Evolutionary conservation across 345 rosid genomes (phyloP).

Genomic region (Brassica incana): DNA sequence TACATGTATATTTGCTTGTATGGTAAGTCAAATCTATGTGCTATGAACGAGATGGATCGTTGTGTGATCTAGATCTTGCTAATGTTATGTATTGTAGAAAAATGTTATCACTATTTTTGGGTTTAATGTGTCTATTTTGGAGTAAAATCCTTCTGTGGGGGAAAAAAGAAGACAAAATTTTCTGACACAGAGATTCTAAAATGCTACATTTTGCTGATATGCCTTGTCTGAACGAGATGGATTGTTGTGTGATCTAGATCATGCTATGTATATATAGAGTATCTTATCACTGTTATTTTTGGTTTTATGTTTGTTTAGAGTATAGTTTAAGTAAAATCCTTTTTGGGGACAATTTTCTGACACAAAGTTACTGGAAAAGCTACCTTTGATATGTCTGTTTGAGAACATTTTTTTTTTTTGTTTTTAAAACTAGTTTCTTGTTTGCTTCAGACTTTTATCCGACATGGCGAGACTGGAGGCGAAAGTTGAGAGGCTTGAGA

Average conservation of each 20-base stretch:
- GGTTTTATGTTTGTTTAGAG: conserved; percentile 9
- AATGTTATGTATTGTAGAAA: background rate
- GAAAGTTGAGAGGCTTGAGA: conserved; percentile 92
- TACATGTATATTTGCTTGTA: background rate
- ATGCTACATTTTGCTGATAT: background rate
- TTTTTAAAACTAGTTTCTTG: background rate
- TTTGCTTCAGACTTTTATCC: conserved; percentile 56
- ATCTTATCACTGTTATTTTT: conserved; percentile 6
- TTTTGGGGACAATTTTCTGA: background rate
- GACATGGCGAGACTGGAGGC: conserved; percentile 88
- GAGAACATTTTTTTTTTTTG: background rate
- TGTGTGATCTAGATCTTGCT: conserved; percentile 8
- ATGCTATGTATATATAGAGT: background rate
- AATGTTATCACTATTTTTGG: conserved; percentile 1
- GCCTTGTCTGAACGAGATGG: background rate
- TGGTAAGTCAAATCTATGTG: background rate
- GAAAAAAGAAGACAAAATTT: background rate
- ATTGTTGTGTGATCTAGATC: conserved; percentile 7
- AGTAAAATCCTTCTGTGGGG: background rate
- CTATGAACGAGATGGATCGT: background rate
- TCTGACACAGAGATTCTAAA: background rate
- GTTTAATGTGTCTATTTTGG: conserved; percentile 10
- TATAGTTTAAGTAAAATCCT: background rate
- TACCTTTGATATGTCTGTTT: background rate
- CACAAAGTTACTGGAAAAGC: background rate